phyloP scores from a whole-genome alignment of 257 asterid genomes.

The Solanum arcanum region DNA sequence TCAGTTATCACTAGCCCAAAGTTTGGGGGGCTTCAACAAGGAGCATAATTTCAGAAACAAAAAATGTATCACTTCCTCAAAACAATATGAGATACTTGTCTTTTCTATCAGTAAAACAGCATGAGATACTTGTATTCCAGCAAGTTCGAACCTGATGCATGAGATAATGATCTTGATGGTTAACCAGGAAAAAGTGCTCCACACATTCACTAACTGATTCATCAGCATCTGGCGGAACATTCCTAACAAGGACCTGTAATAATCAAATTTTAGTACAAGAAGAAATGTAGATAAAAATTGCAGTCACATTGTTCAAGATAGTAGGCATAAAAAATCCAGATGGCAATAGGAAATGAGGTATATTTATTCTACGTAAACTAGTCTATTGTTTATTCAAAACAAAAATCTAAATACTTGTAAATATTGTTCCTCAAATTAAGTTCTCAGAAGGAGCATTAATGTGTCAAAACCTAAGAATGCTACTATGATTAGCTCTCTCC shows the following conservation, averaged over 20 bases:
- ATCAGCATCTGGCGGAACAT: constrained; percentile 81
- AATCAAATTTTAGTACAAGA: neutral
- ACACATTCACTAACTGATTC: constrained; percentile 73
- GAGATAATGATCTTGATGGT: constrained; percentile 86
- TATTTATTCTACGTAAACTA: neutral
- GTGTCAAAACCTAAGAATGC: neutral
- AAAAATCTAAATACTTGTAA: neutral
- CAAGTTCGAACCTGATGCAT: constrained; percentile 63
- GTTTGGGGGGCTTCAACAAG: neutral
- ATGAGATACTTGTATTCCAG: neutral
- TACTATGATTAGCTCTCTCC: neutral
- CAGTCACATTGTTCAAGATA: neutral
- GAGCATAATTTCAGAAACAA: constrained; percentile 48
- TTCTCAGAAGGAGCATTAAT: neutral
- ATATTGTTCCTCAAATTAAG: neutral
- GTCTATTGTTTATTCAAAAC: neutral
- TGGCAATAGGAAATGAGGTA: neutral
- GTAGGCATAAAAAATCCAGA: neutral
- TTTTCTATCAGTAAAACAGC: neutral
- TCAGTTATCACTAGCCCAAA: neutral
- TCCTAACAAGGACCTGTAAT: constrained; percentile 75
- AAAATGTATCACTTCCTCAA: constrained; percentile 1
- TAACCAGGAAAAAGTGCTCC: constrained; percentile 96
- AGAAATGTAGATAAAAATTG: neutral
- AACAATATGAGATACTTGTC: neutral